Conservation (phyloP, 257 asterid species). For the Solanum raphanifolium region DNA sequence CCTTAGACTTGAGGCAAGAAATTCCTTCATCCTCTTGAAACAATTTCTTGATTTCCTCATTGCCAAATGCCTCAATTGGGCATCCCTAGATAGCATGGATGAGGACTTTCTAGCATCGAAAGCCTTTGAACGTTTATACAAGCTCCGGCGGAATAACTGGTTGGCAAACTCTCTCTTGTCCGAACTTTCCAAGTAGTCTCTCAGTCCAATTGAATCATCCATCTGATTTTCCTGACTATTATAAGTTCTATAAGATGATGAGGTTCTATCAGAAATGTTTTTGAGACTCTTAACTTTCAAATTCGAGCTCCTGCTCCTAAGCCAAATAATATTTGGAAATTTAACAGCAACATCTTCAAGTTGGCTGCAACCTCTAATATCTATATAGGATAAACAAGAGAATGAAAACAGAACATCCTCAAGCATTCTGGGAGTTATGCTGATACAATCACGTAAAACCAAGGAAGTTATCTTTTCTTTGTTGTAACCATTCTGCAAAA, state of each 20-base stretch:
- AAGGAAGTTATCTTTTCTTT: constrained; percentile 64
- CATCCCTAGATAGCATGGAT: constrained; percentile 85
- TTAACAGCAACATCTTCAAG: constrained; percentile 67
- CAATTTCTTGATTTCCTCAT: constrained; percentile 75
- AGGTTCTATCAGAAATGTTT: constrained; percentile 38
- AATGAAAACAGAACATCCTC: constrained; percentile 69
- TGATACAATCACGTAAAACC: constrained; percentile 68
- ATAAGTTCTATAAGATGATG: constrained; percentile 23
- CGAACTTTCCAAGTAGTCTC: constrained; percentile 87
- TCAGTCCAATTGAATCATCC: constrained; percentile 90
- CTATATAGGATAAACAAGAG: constrained; percentile 54
- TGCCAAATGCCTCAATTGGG: constrained; percentile 83
- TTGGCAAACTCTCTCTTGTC: constrained; percentile 86
- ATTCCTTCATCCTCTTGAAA: constrained; percentile 78
- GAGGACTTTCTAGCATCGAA: constrained; percentile 92
- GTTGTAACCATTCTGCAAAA: constrained; percentile 72
- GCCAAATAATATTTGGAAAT: constrained; percentile 81
- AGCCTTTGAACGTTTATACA: constrained; percentile 88
- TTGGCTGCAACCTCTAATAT: constrained; percentile 89
- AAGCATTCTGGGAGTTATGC: constrained; percentile 55
- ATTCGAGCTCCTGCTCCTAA: constrained; percentile 36
- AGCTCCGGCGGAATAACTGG: constrained; percentile 81
- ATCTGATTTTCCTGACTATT: constrained; percentile 20
- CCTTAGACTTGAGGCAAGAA: constrained; percentile 51
- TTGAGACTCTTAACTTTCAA: constrained; percentile 47